Percentiles rank a stretch among this genome's conserved stretches.
Evolutionary conservation across 495 filamentous ascomycete genomes (phyloP).

Genomic region (Parathielavia appendiculata): DNA sequence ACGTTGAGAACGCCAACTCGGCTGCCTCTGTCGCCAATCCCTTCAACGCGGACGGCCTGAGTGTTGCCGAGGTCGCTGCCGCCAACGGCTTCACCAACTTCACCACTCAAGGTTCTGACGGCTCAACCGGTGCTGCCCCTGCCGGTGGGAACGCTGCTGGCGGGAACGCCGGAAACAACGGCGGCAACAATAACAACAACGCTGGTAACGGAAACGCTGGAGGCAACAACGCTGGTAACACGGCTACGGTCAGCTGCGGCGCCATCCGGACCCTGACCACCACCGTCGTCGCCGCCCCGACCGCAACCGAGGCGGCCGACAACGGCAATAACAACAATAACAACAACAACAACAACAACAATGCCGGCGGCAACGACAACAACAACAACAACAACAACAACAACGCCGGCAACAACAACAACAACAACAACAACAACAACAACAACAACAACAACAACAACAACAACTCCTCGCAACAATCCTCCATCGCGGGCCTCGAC

Average conservation of each 20-base stretch:
- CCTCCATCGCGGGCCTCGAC: slow-evolving; percentile 38
- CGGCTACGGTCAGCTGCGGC: slow-evolving; percentile 9
- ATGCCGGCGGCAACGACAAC: neutral
- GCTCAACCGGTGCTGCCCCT: slow-evolving; percentile 23
- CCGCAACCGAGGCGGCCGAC: slow-evolving; percentile 18
- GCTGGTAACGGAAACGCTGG: neutral
- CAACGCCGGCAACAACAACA: slow-evolving; percentile 6
- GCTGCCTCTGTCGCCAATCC: slow-evolving; percentile 43
- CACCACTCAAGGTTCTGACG: slow-evolving; percentile 39
- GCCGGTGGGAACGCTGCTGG: slow-evolving; percentile 13
- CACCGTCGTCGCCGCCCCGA: slow-evolving; percentile 18
- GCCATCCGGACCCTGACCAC: slow-evolving; percentile 21
- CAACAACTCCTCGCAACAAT: too few relatives aligned
- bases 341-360: slow-evolving; percentile 10
- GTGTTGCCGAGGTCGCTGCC: slow-evolving; percentile 50
- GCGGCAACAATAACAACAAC: slow-evolving; percentile 10
- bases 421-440: neutral
- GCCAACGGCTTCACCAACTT: slow-evolving; percentile 55
- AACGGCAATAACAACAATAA: slow-evolving; percentile 8
- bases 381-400: slow-evolving; percentile 18
- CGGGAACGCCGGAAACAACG: neutral
- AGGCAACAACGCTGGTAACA: neutral
- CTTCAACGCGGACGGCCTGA: slow-evolving; percentile 49
- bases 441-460: slow-evolving; percentile 1
- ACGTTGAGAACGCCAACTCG: slow-evolving; percentile 51